phyloP scores from a whole-genome alignment of 495 filamentous ascomycete genomes.

The Immersiella caudata region DNA sequence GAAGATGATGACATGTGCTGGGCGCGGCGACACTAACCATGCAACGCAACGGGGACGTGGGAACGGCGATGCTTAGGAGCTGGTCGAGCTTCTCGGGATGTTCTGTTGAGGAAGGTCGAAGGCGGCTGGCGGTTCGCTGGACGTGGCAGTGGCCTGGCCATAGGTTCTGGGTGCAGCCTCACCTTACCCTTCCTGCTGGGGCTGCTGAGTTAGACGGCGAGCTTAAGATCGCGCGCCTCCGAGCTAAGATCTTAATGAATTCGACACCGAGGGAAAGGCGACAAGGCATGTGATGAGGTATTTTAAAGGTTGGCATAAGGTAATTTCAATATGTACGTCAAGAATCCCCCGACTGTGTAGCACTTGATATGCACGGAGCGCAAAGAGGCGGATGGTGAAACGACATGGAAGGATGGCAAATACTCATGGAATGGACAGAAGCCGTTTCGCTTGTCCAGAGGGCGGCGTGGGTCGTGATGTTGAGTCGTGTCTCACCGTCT shows the following conservation, averaged over 20 bases:
- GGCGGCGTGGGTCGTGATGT: not conserved
- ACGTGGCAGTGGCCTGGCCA: not conserved
- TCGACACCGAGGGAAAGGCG: too few relatives aligned
- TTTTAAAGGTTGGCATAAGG: not conserved
- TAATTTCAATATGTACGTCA: not conserved
- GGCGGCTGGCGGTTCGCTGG: not conserved
- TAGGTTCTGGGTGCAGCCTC: not conserved
- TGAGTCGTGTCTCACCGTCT: not conserved
- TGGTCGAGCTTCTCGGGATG: not conserved
- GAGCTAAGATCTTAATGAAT: too few relatives aligned
- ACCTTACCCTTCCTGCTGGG: not conserved
- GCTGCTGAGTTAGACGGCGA: not conserved
- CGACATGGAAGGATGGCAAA: not conserved
- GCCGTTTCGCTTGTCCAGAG: not conserved
- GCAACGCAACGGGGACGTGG: not conserved
- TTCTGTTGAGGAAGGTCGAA: constrained; percentile 12
- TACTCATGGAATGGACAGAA: not conserved
- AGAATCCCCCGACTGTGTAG: not conserved
- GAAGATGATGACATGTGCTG: not conserved
- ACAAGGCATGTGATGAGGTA: not conserved
- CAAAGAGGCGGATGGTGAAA: not conserved
- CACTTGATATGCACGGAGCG: not conserved
- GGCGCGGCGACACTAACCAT: not conserved
- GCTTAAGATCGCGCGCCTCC: too few relatives aligned
- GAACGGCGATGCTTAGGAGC: not conserved